Evolutionary conservation across 2,329 filamentous ascomycete species (phyloP), one percentile per base, ranked within the genome.

Genomic region (Graphilbum ipis-grandicollis): DNA sequence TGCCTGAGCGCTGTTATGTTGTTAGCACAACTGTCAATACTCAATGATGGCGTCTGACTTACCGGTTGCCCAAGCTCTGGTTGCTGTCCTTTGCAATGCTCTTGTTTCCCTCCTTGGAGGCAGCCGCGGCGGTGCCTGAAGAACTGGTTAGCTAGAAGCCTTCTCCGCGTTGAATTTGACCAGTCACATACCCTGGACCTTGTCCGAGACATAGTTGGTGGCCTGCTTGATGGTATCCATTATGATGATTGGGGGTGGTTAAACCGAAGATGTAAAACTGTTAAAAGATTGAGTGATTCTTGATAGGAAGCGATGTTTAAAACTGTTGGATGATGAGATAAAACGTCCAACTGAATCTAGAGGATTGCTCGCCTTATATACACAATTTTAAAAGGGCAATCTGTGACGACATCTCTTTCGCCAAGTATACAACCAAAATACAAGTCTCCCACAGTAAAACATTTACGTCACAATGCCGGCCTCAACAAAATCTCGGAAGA

Each of bases 101-200:
- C 66, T 73, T 71, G 66, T 73, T 72, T 62, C 57, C 60, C 59
- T 71, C 66, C 65, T 72, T 70, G 53, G 59, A 64, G 43, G 65
- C 60, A 26, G 32, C 36, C 33, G 40, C 28, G 47, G 60, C 56
- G 38, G 61, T 54, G 41, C 57, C 52, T 45, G 52, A 34, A 28
- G 34, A 5, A 31, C 12, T 44, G 36, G n/a, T n/a, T n/a, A n/a
- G n/a, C n/a, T n/a, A n/a, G n/a, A n/a, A 46, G 30, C 30, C 9
- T 31, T 31, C 4, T 36, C 15, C 15, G 6, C 8, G 15, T 19
- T 15, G 13, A 4, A 5, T 33, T 23, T 19, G 17, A 22, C 13
- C 30, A 45, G 38, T 41, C 10, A 35, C 39, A 7, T 50, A 50
- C 65, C 58, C 52, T 65, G 56, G 51, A 69, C 44, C 52, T 58